Evolutionary conservation across 306 rosid species (phyloP).

Genomic region (Acmispon strigosus): DNA sequence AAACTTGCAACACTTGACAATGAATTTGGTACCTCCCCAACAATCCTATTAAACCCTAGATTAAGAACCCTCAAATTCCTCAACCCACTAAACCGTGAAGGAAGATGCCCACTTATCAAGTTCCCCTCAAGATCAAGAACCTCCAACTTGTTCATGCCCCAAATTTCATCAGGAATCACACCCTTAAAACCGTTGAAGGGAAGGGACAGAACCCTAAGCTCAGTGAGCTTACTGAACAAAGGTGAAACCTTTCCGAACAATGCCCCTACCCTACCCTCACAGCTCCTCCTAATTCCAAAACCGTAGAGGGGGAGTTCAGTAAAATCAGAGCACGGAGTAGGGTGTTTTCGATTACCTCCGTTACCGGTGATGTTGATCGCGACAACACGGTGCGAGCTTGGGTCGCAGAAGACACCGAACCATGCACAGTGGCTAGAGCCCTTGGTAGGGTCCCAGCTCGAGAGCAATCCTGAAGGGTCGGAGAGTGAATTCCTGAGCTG

Average conservation of each 20-base stretch:
- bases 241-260: constrained; percentile 48
- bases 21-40: constrained; percentile 58
- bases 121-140: constrained; percentile 79
- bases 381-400: constrained; percentile 41
- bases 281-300: constrained; percentile 46
- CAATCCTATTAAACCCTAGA: constrained; percentile 56
- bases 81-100: constrained; percentile 20
- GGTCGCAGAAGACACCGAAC: constrained; percentile 62
- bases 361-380: constrained; percentile 58
- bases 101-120: constrained; percentile 46
- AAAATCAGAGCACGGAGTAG: constrained; percentile 34
- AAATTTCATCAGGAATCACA: constrained; percentile 46
- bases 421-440: constrained; percentile 44
- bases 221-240: constrained; percentile 39
- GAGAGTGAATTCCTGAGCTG: constrained; percentile 48
- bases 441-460: constrained; percentile 36
- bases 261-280: constrained; percentile 32
- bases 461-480: constrained; percentile 61
- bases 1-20: constrained; percentile 23
- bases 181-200: constrained; percentile 60
- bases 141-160: constrained; percentile 56
- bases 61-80: constrained; percentile 52
- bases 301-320: constrained; percentile 59
- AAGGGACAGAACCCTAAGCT: constrained; percentile 60
- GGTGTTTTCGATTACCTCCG: constrained; percentile 27